Base-by-base conservation (phyloP, 2,329 filamentous ascomycete genomes). In the Cercospora canescens region DNA sequence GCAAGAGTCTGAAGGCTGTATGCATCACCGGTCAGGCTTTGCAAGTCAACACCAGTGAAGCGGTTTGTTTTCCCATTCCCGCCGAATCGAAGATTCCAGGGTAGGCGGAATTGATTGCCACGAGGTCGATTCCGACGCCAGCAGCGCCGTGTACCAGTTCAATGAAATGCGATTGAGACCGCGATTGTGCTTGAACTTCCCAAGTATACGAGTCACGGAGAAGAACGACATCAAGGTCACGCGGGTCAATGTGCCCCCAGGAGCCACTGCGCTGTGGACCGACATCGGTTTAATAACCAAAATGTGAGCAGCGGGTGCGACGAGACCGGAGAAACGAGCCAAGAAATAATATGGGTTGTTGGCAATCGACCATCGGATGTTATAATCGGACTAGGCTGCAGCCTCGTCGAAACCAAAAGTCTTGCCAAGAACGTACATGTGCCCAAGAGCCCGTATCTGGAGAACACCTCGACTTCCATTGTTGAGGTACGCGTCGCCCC, bases 271-370 rank as follows among this genome's bases (percentile, higher is more conserved):
- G 26, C 66, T 67, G 64, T 74, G 71, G 63, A 73, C 73, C 50
- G 64, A 64, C 68, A 74, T 72, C 37, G 74, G 66, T 60, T 70
- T 72, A 67, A 72, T 73, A 59, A 74, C 69, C 67, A 75, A 74
- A 54, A 69, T 69, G 69, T 74, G 74, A 1, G 73, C 73, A 5
- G 69, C 70, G 6, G 71, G 70, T 4, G 65, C 65, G n/a, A 75
- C 72, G 1, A 73, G 61, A 8, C 68, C 69, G 4, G 70, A 63
- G 69, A 76, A 76, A 2, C 72, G 73, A 21, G 68, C 72, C 14
- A 70, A 70, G 69, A 75, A 77, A 71, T 73, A 77, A 65, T 76
- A 75, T 8, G 76, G 74, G 64, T 78, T 78, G 39, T 62, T 69
- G 21, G 65, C 64, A 24, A 77, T 72, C 45, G 45, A 50, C 45